phyloP scores from a whole-genome alignment of 306 rosid genomes.

The Pterocarpus santalinus region DNA sequence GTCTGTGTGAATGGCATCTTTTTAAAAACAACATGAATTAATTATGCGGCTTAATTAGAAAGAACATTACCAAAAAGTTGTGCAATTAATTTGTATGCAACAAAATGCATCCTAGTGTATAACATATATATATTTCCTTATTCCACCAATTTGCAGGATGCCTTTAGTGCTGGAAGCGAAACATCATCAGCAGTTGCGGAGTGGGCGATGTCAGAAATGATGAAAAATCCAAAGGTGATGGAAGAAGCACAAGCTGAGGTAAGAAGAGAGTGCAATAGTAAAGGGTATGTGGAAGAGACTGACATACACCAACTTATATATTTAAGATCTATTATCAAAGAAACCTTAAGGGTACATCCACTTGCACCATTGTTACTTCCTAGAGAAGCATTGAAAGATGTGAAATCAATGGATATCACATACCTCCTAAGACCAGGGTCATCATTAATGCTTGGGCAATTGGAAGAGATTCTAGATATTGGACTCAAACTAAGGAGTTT shows the following conservation, averaged over 20 bases:
- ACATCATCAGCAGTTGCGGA: constrained; percentile 38
- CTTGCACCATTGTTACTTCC: constrained; percentile 32
- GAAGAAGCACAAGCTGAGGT: constrained; percentile 47
- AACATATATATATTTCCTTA: too few species aligned
- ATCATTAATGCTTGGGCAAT: constrained; percentile 18
- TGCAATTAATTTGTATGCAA: too few species aligned
- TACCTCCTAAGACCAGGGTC: neutral
- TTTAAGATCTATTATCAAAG: constrained; percentile 35
- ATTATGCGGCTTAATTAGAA: too few species aligned
- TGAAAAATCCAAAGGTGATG: constrained; percentile 44
- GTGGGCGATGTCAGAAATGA: constrained; percentile 52
- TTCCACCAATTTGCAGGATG: constrained; percentile 34
- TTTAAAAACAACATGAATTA: too few species aligned
- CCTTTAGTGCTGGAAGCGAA: constrained; percentile 42
- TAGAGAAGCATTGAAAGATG: constrained; percentile 32
- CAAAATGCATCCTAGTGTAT: too few species aligned
- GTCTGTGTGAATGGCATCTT: too few species aligned
- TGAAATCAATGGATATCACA: constrained; percentile 39
- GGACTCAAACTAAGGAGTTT: constrained; percentile 33
- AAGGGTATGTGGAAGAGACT: constrained; percentile 15
- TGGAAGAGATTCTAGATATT: constrained; percentile 31
- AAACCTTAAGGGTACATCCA: constrained; percentile 44
- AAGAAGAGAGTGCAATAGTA: constrained; percentile 5
- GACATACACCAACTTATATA: neutral
- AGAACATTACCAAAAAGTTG: too few species aligned